phyloP scores from a whole-genome alignment of 805 yeast genomes.

The Candida manassasensis region DNA sequence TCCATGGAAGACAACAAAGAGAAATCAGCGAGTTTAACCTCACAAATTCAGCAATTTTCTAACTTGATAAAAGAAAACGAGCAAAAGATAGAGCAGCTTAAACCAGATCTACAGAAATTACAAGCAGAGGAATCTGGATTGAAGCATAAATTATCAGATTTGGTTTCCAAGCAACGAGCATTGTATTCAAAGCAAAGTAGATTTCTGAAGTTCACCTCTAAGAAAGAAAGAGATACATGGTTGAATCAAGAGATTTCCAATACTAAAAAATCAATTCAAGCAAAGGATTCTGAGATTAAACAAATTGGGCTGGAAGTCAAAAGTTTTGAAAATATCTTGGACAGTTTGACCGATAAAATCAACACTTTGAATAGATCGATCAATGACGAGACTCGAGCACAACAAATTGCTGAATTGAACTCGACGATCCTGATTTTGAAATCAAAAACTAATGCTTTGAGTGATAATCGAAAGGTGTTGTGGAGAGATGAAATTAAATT shows the following conservation, averaged over 20 bases:
- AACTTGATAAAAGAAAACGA: constrained; percentile 34
- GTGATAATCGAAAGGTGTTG: constrained; percentile 63
- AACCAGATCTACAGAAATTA: constrained; percentile 40
- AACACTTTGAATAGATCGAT: constrained; percentile 11
- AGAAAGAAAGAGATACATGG: constrained; percentile 65
- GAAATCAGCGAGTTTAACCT: constrained; percentile 19
- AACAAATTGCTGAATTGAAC: constrained; percentile 8
- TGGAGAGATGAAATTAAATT: constrained; percentile 78
- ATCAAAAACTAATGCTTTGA: constrained; percentile 36
- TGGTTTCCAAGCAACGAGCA: constrained; percentile 50
- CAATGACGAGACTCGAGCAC: constrained; percentile 7
- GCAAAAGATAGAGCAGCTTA: constrained; percentile 26
- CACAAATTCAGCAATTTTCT: constrained; percentile 17
- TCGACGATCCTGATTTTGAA: constrained; percentile 40
- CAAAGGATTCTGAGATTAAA: constrained; percentile 19
- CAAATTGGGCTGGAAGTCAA: constrained; percentile 19
- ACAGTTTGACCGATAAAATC: constrained; percentile 12
- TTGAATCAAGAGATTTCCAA: constrained; percentile 46
- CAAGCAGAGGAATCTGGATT: constrained; percentile 36
- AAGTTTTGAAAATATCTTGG: constrained; percentile 21
- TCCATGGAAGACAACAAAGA: constrained; percentile 28
- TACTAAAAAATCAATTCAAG: constrained; percentile 24
- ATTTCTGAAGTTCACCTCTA: constrained; percentile 50
- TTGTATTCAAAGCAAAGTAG: constrained; percentile 71
- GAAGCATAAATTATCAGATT: constrained; percentile 35